Evolutionary conservation across 2,329 filamentous ascomycete species (phyloP).

Genomic region (Fusarium sp.): DNA sequence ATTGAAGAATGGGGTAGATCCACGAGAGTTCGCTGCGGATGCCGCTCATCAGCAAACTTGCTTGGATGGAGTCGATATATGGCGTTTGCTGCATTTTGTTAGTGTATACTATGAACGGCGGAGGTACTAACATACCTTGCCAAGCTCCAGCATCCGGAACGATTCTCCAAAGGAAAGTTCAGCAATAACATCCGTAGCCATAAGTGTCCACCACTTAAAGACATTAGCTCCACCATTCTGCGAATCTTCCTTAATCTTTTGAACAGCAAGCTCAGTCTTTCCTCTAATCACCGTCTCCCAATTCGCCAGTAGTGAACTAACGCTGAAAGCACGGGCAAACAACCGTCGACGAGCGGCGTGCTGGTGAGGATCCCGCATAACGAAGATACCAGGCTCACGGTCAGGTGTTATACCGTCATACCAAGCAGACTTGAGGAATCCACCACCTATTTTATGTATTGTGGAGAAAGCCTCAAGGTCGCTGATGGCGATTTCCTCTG

Average conservation of each 20-base stretch:
- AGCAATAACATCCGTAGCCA: constrained; percentile 33
- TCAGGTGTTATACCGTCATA: constrained; percentile 10
- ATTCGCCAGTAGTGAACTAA: constrained; percentile 2
- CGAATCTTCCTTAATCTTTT: background rate
- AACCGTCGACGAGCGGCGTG: constrained; percentile 24
- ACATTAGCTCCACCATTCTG: constrained; percentile 3
- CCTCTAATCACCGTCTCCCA: constrained; percentile 21
- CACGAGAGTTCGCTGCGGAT: background rate
- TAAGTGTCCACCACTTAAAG: constrained; percentile 38
- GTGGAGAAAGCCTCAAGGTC: constrained; percentile 17
- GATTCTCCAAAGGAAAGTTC: constrained; percentile 34
- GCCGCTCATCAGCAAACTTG: background rate
- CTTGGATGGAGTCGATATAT: constrained; percentile 5
- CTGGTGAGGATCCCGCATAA: constrained; percentile 19
- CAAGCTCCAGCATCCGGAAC: constrained; percentile 29
- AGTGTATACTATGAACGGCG: too few relatives aligned
- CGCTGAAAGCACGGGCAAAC: constrained; percentile 28
- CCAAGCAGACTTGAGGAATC: constrained; percentile 30
- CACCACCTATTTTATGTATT: constrained; percentile 33
- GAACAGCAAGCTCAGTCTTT: constrained; percentile 3
- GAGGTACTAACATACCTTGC: background rate
- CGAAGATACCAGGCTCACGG: constrained; percentile 13
- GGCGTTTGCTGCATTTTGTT: constrained; percentile 10
- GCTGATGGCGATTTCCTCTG: constrained; percentile 12
- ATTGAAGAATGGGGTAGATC: background rate